Percentiles rank a stretch among this genome's conserved stretches.
Conservation (phyloP, 225 moss, liverwort and hornwort species). For the Anthoceros angustus region DNA sequence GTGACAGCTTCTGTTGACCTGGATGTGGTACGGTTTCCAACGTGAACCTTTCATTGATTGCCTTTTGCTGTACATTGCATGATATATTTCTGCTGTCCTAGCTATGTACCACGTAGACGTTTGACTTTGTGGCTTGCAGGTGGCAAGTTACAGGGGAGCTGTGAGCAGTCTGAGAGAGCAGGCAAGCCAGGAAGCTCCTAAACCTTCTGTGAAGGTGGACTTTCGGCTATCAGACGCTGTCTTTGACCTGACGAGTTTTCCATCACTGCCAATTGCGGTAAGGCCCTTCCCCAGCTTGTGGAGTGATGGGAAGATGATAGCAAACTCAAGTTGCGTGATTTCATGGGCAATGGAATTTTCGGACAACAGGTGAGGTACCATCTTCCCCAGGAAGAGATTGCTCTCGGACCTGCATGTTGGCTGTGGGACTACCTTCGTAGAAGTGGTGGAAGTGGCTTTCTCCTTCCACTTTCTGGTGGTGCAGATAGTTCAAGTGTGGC, state of each 20-base stretch:
- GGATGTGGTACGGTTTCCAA: slow-evolving; percentile 25
- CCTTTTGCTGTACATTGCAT: neutral
- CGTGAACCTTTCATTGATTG: neutral
- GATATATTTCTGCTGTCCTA: neutral
- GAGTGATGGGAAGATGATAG: neutral
- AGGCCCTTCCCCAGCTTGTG: slow-evolving; percentile 1
- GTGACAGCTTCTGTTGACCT: slow-evolving; percentile 59
- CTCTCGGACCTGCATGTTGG: slow-evolving; percentile 94
- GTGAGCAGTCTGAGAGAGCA: slow-evolving; percentile 83
- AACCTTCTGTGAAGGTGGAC: slow-evolving; percentile 48
- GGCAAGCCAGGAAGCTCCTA: slow-evolving; percentile 57
- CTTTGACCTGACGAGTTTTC: slow-evolving; percentile 25
- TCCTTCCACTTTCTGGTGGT: slow-evolving; percentile 89
- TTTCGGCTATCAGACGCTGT: slow-evolving; percentile 45
- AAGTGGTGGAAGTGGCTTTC: slow-evolving; percentile 76
- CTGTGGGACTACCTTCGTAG: slow-evolving; percentile 95
- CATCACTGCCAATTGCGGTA: slow-evolving; percentile 47
- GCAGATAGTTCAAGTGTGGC: slow-evolving; percentile 86
- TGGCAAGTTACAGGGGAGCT: slow-evolving; percentile 58
- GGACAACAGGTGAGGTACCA: slow-evolving; percentile 62
- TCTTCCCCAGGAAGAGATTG: slow-evolving; percentile 74
- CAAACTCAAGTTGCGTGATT: neutral
- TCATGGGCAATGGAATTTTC: neutral
- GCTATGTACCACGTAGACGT: slow-evolving; percentile 3
- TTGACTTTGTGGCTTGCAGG: slow-evolving; percentile 19